Evolutionary conservation across 2,329 filamentous ascomycete genomes (phyloP), one percentile per base, ranked within the genome.

Genomic region (Colletotrichum godetiae): DNA sequence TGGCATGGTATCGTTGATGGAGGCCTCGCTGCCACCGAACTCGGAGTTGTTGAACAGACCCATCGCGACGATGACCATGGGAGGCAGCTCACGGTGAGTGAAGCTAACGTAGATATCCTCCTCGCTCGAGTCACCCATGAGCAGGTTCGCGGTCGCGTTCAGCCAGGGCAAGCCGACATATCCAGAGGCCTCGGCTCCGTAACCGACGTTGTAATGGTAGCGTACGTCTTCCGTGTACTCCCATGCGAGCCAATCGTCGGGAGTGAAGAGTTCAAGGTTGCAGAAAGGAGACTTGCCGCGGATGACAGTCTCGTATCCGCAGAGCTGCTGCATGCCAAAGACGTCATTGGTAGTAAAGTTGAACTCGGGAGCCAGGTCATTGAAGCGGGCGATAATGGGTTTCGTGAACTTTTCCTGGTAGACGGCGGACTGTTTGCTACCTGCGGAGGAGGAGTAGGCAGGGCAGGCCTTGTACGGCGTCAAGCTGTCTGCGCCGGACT

Each of bases 21-120:
- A 73, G 15, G 87, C 80, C 68, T 87, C 85, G 31, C 56, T 58
- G 0, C 84, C 83, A 11, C 87, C 87, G 73, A 87, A 88, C 0
- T 84, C 86, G 3, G 89, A 91, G 81, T 92, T 92, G 83, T 93
- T 93, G 85, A 93, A 93, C 5, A 94, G 84, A 0, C 92, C 92
- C 81, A 93, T 86, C 0, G 92, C 91, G 1, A 93, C 91, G 1
- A 91, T 82, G 1, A 93, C 90, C 72, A 90, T 91, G 1, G 92
- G 91, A 1, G 91, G 91, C 2, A 93, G 82, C 79, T 93, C 91
- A 24, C 92, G 89, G 79, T 93, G 92, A 0, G 92, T 93, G 82
- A 93, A 93, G 65, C 89, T 91, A 53, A 93, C 85, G 77, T 91
- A 92, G 8, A 93, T 84, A 68, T 93, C 90, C 77, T 93, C 87